These are phyloP conservation scores for Oryza meyeriana DNA, from an alignment of 176 grass and related monocot genomes.

Conservation along the genomic window DNA sequence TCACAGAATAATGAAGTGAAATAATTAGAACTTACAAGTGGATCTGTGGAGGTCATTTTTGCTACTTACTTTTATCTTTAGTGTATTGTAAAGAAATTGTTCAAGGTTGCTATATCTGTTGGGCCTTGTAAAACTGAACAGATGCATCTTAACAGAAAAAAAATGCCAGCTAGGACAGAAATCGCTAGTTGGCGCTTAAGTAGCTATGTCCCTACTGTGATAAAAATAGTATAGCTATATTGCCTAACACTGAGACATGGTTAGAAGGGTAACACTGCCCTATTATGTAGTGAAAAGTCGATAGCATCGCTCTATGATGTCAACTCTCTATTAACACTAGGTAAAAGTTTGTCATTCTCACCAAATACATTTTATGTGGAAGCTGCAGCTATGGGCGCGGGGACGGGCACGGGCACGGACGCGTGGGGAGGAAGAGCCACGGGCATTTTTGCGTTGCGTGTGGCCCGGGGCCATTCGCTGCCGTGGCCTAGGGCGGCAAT, in stretches of 20 bases:
- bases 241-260: background rate
- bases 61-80: background rate
- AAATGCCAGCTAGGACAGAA: slow-evolving; percentile 6
- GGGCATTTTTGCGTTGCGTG: too few species aligned
- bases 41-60: background rate
- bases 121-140: background rate
- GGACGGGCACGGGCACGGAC: too few species aligned
- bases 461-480: too few species aligned
- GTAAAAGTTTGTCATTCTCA: background rate
- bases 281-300: too few species aligned
- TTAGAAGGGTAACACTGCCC: background rate
- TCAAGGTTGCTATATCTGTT: background rate
- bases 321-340: background rate
- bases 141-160: background rate
- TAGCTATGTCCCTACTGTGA: background rate
- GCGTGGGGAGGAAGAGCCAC: too few species aligned
- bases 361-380: slow-evolving; percentile 12
- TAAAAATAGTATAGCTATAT: background rate
- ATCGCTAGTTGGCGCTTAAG: background rate
- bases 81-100: background rate
- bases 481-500: too few species aligned
- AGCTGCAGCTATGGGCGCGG: slow-evolving; percentile 8
- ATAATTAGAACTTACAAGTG: background rate
- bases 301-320: background rate
- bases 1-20: too few species aligned